Percentiles rank a stretch among this genome's conserved stretches.
phyloP scores from a whole-genome alignment of 768 basidiomycete genomes.

The Boletus rubropictus region DNA sequence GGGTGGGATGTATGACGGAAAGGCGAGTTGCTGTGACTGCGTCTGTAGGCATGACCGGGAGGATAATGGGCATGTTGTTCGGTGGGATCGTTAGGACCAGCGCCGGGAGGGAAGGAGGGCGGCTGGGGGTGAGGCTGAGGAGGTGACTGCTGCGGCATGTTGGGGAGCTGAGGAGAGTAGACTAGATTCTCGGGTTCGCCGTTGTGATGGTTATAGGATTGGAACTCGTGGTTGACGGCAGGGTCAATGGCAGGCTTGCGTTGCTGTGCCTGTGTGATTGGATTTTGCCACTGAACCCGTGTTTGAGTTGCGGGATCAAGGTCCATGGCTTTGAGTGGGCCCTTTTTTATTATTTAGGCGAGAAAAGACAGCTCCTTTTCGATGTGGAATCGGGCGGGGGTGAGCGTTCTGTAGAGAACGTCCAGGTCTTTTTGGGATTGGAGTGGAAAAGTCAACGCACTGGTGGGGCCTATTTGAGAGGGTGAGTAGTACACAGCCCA shows the following conservation, averaged over 20 bases:
- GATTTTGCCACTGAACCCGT: constrained; percentile 32
- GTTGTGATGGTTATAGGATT: constrained; percentile 28
- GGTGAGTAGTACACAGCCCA: constrained; percentile 15
- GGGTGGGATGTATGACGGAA: constrained; percentile 37
- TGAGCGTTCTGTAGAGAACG: constrained; percentile 28
- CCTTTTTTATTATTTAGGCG: constrained; percentile 35
- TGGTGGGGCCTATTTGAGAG: constrained; percentile 17
- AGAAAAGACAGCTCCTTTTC: constrained; percentile 31
- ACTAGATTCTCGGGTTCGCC: constrained; percentile 20
- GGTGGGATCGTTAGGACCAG: constrained; percentile 31
- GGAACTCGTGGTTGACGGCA: constrained; percentile 32
- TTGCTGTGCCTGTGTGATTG: constrained; percentile 32
- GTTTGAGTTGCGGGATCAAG: constrained; percentile 30
- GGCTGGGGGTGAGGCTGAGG: constrained; percentile 31
- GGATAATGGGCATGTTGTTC: constrained; percentile 33
- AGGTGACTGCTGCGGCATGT: constrained; percentile 28
- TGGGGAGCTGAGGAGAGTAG: constrained; percentile 27
- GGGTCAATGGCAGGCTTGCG: constrained; percentile 30
- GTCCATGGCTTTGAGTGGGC: constrained; percentile 30
- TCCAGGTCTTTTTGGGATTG: constrained; percentile 13
- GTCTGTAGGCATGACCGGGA: constrained; percentile 30
- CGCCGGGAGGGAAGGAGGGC: constrained; percentile 33
- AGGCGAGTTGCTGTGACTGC: constrained; percentile 30
- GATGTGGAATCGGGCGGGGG: constrained; percentile 27
- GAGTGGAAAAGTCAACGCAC: constrained; percentile 5